Evolutionary conservation across 768 basidiomycete species (phyloP).

Genomic region (Suillus sp.): DNA sequence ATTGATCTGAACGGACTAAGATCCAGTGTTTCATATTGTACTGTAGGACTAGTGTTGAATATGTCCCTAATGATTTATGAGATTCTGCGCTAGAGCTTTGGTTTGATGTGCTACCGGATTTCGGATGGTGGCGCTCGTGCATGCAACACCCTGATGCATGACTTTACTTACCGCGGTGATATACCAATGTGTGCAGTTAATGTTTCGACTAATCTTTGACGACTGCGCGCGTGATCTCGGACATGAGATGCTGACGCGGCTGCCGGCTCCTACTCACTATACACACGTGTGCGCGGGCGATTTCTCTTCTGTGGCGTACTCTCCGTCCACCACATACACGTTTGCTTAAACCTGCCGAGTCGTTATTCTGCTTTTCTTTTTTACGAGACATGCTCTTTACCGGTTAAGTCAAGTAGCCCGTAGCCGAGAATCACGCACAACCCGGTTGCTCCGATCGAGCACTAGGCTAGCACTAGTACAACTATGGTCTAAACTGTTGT

Average conservation of each 20-base stretch:
- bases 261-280: no score
- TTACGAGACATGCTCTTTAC: neutral
- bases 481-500: no score
- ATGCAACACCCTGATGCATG: neutral
- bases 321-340: neutral
- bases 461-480: no score
- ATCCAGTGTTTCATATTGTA: conserved; percentile 14
- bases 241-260: neutral
- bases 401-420: no score
- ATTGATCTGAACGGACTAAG: conserved; percentile 7
- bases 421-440: no score
- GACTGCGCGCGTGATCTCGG: neutral
- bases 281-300: neutral
- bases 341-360: neutral
- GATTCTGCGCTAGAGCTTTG: neutral
- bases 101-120: neutral
- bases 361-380: neutral
- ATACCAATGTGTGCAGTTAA: neutral
- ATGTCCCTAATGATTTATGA: neutral
- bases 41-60: conserved; percentile 26
- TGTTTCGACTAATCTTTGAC: neutral
- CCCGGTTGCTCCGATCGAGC: no score
- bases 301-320: neutral
- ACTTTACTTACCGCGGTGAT: neutral
- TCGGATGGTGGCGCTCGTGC: neutral